phyloP scores from a whole-genome alignment of 441 rosid genomes.

The Gossypium lobatum region DNA sequence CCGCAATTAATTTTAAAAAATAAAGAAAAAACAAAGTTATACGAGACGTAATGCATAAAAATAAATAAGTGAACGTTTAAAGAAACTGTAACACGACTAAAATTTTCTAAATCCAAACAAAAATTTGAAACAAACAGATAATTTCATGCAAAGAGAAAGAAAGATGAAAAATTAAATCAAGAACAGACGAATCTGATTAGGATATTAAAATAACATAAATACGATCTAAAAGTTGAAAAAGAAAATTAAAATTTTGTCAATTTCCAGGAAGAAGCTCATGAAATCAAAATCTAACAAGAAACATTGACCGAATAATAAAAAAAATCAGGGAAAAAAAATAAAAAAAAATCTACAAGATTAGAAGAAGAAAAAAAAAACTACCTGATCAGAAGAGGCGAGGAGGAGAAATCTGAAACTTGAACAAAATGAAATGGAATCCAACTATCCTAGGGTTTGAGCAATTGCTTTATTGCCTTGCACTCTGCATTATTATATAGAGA shows the following conservation, averaged over 20 bases:
- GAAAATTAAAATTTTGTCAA: background rate
- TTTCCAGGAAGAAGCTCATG: background rate
- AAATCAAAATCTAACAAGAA: background rate
- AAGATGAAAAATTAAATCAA: background rate
- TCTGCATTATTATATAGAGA: background rate
- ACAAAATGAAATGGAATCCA: background rate
- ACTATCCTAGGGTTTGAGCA: conserved; percentile 13
- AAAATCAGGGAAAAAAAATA: background rate
- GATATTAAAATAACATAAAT: background rate
- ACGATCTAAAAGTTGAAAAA: background rate
- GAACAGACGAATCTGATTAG: background rate
- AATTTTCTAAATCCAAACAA: background rate
- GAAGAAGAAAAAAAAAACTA: background rate
- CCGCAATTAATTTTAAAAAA: background rate
- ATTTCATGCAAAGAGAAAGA: background rate
- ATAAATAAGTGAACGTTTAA: background rate
- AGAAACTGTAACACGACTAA: background rate
- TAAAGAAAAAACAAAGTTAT: background rate
- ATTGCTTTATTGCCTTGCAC: background rate
- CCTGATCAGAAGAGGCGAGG: background rate
- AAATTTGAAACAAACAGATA: background rate
- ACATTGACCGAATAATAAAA: background rate
- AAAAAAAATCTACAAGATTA: background rate
- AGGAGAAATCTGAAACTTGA: background rate
- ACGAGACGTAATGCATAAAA: background rate